Conservation (phyloP, 2,329 filamentous ascomycete genomes). For the Microsporum ferrugineum region DNA sequence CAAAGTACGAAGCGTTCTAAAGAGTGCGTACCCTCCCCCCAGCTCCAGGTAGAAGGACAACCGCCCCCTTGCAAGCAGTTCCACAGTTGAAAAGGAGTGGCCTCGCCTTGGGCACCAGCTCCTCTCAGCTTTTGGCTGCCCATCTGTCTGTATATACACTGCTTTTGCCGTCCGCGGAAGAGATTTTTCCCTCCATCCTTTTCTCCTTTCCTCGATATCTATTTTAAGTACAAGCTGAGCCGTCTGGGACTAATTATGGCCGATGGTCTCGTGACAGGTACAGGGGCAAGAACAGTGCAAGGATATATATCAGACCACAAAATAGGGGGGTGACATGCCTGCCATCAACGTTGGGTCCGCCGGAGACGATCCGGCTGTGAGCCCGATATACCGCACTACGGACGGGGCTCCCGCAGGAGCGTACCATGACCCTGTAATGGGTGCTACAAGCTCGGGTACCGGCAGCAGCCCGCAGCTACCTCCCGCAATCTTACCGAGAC, state of each 20-base stretch:
- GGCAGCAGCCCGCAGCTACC: slow-evolving; percentile 49
- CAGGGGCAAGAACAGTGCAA: not conserved
- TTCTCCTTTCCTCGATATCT: not conserved
- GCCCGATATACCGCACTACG: slow-evolving; percentile 54
- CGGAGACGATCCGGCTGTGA: slow-evolving; percentile 56
- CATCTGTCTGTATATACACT: not conserved
- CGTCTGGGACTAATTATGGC: slow-evolving; percentile 9
- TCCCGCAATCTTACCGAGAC: slow-evolving; percentile 56
- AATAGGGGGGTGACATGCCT: slow-evolving; percentile 44
- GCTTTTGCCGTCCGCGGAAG: not conserved
- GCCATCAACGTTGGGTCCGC: slow-evolving; percentile 46
- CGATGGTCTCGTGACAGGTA: slow-evolving; percentile 15
- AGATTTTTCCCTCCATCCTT: not conserved
- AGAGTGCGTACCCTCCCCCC: slow-evolving; percentile 8
- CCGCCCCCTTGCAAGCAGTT: not conserved
- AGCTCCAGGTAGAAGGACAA: not conserved
- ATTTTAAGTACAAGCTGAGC: not conserved
- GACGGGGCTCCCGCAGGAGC: not conserved
- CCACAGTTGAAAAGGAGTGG: not conserved
- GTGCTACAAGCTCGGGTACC: not conserved
- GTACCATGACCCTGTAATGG: not conserved
- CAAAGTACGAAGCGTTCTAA: slow-evolving; percentile 17
- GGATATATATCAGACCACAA: not conserved
- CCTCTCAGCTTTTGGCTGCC: not conserved
- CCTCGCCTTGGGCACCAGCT: not conserved